These are phyloP conservation scores for Malassezia sympodialis DNA, from an alignment of 1,284 basidiomycete genomes.

Conservation along the genomic window DNA sequence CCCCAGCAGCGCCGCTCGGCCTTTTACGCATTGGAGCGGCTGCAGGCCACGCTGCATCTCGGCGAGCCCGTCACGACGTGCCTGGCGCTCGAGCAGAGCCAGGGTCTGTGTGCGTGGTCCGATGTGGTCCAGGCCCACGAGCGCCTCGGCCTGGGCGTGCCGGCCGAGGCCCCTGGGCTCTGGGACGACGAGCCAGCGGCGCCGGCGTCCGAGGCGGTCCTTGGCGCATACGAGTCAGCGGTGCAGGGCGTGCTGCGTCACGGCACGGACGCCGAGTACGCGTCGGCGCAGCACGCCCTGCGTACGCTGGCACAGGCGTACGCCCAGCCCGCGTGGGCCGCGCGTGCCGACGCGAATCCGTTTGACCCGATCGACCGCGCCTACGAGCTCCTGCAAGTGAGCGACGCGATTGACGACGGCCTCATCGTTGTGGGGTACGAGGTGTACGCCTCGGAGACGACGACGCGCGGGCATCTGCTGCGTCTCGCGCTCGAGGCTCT, in stretches of 20 bases:
- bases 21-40: conserved; percentile 6
- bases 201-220: not conserved
- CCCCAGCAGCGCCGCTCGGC: not conserved
- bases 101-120: conserved; percentile 4
- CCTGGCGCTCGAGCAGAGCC: conserved; percentile 7
- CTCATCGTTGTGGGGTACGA: conserved; percentile 65
- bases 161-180: not conserved
- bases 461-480: conserved; percentile 34
- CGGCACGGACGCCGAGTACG: conserved; percentile 8
- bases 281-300: not conserved
- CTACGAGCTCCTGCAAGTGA: conserved; percentile 63
- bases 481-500: conserved; percentile 48
- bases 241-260: not conserved
- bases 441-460: conserved; percentile 62
- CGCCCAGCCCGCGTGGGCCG: not conserved
- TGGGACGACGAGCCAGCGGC: not conserved
- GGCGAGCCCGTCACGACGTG: conserved; percentile 1
- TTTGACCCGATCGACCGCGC: conserved; percentile 58
- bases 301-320: not conserved
- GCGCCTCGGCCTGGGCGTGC: conserved; percentile 2
- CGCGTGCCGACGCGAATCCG: not conserved
- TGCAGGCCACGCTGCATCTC: not conserved
- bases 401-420: conserved; percentile 61
- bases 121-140: conserved; percentile 4
- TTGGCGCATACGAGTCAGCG: conserved; percentile 3